Evolutionary conservation across 805 yeast species (phyloP), one percentile per base, ranked within the genome.

Genomic region (Starmerella vaccinii): DNA sequence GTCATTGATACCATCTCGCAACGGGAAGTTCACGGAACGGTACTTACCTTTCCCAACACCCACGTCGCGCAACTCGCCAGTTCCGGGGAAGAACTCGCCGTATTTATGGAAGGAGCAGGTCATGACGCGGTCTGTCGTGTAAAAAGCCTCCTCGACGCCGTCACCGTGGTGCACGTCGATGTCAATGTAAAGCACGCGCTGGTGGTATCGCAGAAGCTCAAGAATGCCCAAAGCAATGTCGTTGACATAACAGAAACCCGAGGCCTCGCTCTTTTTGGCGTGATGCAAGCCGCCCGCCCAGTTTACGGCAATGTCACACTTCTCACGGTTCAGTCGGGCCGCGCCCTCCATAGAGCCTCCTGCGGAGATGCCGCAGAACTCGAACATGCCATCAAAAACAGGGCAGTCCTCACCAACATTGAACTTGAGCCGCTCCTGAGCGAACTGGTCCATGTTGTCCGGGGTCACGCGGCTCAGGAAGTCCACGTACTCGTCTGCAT

Each of bases 391-490:
- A 64, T 90, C 97, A 66, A 88, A 88, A 1, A 88, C 87, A 7
- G 96, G 96, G 63, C 94, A 85, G 65, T 88, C 97, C 66, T 92
- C 97, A 43, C 97, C 97, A 51, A 90, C 95, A 65, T 92, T 92
- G 74, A 90, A 90, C 65, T 85, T 86, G 52, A 78, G 81, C 65
- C 85, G 89, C 66, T 89, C 97, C 61, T 85, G 86, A 57, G 84
- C 77, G 63, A 88, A 86, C 73, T 81, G 70, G 54, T 87, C 94
- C 66, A 87, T 73, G 64, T 87, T 89, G 65, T 89, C 97, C 7
- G 97, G 97, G 15, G 95, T 81, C 30, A 86, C 96, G 51, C 95
- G 74, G 44, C 88, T 81, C 55, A 89, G 70, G 64, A 92, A 92
- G 66, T 92, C 97, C 52, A 92, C 82, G 66, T 92, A 92, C 67